Percentiles rank a stretch among this genome's conserved stretches.
phyloP scores from a whole-genome alignment of 352 stramenopile species.

The Aphanomyces cochlioides region DNA sequence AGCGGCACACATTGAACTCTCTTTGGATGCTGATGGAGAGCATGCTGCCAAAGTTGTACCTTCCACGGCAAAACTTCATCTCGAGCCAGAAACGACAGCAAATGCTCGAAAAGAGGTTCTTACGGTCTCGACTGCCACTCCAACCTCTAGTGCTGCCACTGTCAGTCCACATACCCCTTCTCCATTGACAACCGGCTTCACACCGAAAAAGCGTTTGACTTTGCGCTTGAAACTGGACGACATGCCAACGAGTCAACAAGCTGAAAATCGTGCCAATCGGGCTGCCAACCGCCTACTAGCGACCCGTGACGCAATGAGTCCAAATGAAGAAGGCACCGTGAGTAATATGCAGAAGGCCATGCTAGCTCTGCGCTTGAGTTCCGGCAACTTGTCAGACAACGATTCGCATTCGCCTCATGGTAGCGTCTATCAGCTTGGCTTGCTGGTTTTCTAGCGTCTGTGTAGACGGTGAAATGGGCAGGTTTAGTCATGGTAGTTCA shows the following conservation, averaged over 20 bases:
- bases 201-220: slow-evolving; percentile 50
- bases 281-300: slow-evolving; percentile 69
- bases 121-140: slow-evolving; percentile 7
- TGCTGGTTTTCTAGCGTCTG: not conserved
- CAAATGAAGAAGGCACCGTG: slow-evolving; percentile 28
- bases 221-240: slow-evolving; percentile 79
- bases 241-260: slow-evolving; percentile 83
- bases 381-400: slow-evolving; percentile 56
- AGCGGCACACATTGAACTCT: slow-evolving; percentile 13
- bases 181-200: not conserved
- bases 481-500: slow-evolving; percentile 69
- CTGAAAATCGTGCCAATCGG: slow-evolving; percentile 70
- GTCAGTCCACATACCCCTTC: slow-evolving; percentile 22
- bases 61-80: not conserved
- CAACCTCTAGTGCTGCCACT: slow-evolving; percentile 23
- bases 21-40: slow-evolving; percentile 4
- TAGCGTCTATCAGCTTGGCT: slow-evolving; percentile 33
- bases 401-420: slow-evolving; percentile 52
- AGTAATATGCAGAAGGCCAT: slow-evolving; percentile 64
- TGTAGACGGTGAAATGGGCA: slow-evolving; percentile 37
- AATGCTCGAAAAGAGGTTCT: not conserved
- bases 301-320: slow-evolving; percentile 65
- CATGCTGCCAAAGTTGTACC: not conserved
- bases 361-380: slow-evolving; percentile 63
- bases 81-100: too few relatives aligned